Evolutionary conservation across 2,329 filamentous ascomycete species (phyloP).

Genomic region (Diaporthe capsici): DNA sequence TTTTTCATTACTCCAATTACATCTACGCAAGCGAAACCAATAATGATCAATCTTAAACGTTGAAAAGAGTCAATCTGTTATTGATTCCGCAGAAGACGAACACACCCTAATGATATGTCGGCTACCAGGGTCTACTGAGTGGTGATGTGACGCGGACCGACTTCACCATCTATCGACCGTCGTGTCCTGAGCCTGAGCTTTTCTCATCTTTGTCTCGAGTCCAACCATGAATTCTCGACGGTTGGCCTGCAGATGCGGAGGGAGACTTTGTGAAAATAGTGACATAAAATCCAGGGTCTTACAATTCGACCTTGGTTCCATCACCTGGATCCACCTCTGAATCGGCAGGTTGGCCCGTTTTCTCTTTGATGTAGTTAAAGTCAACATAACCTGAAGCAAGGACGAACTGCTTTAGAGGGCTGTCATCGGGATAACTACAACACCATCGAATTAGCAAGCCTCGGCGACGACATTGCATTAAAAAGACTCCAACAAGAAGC

Average conservation of each 20-base stretch:
- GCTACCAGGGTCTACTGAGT: neutral
- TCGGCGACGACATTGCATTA: neutral
- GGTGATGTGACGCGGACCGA: neutral
- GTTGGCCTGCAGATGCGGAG: neutral
- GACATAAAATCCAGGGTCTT: neutral
- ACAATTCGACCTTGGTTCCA: slow-evolving; percentile 8
- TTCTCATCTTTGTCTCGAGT: neutral
- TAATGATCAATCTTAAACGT: neutral
- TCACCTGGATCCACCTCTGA: neutral
- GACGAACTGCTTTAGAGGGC: slow-evolving; percentile 14
- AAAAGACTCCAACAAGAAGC: neutral
- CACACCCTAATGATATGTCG: too few species aligned
- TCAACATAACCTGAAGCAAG: slow-evolving; percentile 31
- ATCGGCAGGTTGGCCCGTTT: neutral
- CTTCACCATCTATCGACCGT: neutral
- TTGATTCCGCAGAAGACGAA: neutral
- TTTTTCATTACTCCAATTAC: neutral
- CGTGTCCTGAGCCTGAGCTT: neutral
- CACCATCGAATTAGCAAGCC: neutral
- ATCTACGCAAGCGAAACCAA: neutral
- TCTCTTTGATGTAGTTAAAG: slow-evolving; percentile 20
- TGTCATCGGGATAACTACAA: slow-evolving; percentile 20
- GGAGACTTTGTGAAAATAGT: too few species aligned
- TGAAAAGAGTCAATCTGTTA: neutral
- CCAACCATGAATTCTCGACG: neutral